Evolutionary conservation across 805 yeast species (phyloP).

Genomic region (Diddensiella caesifluorescens): DNA sequence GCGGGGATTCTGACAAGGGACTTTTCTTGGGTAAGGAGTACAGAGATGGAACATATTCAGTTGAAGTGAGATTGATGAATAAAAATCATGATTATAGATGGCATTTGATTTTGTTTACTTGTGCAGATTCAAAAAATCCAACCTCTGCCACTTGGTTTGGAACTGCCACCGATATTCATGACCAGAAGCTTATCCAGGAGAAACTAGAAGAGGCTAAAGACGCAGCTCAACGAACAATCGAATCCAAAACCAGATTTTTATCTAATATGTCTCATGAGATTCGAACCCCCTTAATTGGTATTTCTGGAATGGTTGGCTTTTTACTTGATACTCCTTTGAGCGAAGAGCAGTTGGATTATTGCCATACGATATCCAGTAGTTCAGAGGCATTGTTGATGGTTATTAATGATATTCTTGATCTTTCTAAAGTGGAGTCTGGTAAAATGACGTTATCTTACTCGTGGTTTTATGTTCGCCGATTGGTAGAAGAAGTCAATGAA

Average conservation of each 20-base stretch:
- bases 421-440: constrained; percentile 35
- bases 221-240: constrained; percentile 33
- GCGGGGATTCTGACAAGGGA: constrained; percentile 9
- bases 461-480: constrained; percentile 31
- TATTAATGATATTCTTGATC: constrained; percentile 33
- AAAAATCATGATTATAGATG: constrained; percentile 28
- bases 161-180: constrained; percentile 33
- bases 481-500: constrained; percentile 33
- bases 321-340: constrained; percentile 31
- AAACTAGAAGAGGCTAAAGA: constrained; percentile 32
- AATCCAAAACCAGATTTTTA: constrained; percentile 35
- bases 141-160: constrained; percentile 29
- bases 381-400: constrained; percentile 33
- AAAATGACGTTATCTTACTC: constrained; percentile 30
- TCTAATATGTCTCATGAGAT: constrained; percentile 36
- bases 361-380: constrained; percentile 32
- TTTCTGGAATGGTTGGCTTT: constrained; percentile 35
- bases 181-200: constrained; percentile 32
- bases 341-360: constrained; percentile 33
- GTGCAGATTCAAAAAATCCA: constrained; percentile 17
- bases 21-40: constrained; percentile 9
- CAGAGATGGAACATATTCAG: constrained; percentile 18
- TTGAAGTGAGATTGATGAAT: constrained; percentile 27
- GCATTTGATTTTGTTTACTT: constrained; percentile 29
- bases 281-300: constrained; percentile 34